Base-by-base conservation (phyloP, 139 green algal species). In the Astrephomene gubernaculifera region DNA sequence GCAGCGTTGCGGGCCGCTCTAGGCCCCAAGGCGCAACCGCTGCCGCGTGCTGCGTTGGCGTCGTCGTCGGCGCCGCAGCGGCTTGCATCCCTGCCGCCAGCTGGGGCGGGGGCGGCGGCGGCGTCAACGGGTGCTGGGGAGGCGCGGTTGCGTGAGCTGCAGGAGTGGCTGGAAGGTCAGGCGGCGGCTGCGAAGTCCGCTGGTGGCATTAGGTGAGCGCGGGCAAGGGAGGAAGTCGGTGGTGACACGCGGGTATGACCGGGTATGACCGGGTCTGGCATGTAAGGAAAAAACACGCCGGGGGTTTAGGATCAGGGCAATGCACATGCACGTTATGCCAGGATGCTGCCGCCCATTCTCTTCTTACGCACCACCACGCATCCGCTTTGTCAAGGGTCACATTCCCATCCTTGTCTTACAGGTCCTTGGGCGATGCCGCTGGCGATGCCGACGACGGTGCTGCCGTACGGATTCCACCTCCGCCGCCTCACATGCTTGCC, bases 401-500 rank as follows among this genome's bases (percentile, higher is more conserved):
- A 25, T 17, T 17, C 12, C 49, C 12, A 17, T 33, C 57, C 19
- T 12, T 24, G 8, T 33, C 57, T 12, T 17, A 17, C 12, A 57
- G 7, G 24, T n/a, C 57, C 19, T n/a, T n/a, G 19, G 57, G 57
- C 22, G 57, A 14, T 43, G 63, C 14, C 14, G 35, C 67, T 21
- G 67, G 5, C 27, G n/a, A 4, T 52, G 67, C 4, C 10, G 41
- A 29, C 43, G 70, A 27, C n/a, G 29, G 43, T 44, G 29, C 9
- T 33, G 19, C 19, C 35, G 38, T 79, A 43, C 53, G 79, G 45
- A 57, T 31, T n/a, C 79, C 79, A 9, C 44, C 64, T 12, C 79
- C 79, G 44, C 79, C 79, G 12, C 79, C 65, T 6, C 79, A 86
- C 45, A 39, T 86, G 65, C 49, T 72, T 21, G 79, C 79, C 1